Evolutionary conservation across 2,329 filamentous ascomycete species (phyloP).

Genomic region (Elsinoe perseae): DNA sequence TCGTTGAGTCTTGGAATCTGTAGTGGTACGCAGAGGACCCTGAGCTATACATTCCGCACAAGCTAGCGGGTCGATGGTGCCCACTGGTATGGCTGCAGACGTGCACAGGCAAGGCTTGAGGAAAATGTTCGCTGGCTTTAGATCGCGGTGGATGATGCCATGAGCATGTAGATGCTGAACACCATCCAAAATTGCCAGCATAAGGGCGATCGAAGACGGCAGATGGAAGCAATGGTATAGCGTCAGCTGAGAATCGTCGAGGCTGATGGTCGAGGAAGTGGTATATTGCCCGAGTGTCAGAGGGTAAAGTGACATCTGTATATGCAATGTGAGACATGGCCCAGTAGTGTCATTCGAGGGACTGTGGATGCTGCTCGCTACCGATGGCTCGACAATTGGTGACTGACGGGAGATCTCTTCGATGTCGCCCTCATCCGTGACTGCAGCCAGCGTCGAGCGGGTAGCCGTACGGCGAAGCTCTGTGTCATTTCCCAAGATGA

Average conservation of each 20-base stretch:
- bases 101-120: conserved; percentile 37
- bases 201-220: conserved; percentile 47
- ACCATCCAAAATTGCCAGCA: conserved; percentile 54
- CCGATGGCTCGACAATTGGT: conserved; percentile 23
- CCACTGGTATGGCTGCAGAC: conserved; percentile 25
- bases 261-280: conserved; percentile 28
- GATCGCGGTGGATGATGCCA: conserved; percentile 56
- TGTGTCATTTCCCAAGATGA: conserved; percentile 22
- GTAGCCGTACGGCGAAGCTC: conserved; percentile 18
- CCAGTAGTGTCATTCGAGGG: conserved; percentile 1
- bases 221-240: conserved; percentile 56
- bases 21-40: not conserved
- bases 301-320: conserved; percentile 61
- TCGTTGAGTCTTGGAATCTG: conserved; percentile 20
- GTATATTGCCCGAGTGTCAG: conserved; percentile 55
- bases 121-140: conserved; percentile 64
- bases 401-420: conserved; percentile 41
- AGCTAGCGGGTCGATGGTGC: conserved; percentile 39
- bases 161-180: conserved; percentile 57
- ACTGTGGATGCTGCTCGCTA: not conserved
- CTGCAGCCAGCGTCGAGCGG: conserved; percentile 19
- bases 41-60: conserved; percentile 37
- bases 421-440: conserved; percentile 35
- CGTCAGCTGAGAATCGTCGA: conserved; percentile 17
- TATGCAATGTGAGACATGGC: conserved; percentile 47